Evolutionary conservation across 768 basidiomycete species (phyloP), one percentile per base, ranked within the genome.

Genomic region (Imleria badia): DNA sequence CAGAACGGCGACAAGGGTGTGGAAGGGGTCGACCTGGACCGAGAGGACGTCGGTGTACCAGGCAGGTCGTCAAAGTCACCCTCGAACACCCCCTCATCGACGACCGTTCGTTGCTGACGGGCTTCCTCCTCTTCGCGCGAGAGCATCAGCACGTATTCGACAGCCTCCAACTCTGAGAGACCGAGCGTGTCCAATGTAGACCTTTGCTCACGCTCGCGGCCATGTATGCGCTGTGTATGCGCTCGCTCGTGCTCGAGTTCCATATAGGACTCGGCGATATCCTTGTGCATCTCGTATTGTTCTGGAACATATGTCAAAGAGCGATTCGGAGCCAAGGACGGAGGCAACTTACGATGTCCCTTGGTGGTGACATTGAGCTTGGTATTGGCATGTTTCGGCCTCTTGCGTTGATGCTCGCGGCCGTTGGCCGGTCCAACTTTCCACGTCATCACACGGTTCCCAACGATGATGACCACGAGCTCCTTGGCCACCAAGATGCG

Each of bases 121-220:
- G 52, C 51, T 51, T 48, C 68, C 38, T 81, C 83, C 66, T 92
- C 89, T 43, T 94, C 91, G 10, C 87, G 83, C 58, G 89, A 92
- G 59, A 93, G 78, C 89, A 93, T 93, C 43, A 94, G 67, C 1
- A 85, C 78, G 60, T 94, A 94, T 62, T 91, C 87, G 26, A 93
- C 72, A 1, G 86, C 89, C 62, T 91, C 91, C 2, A 70, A 69
- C 61, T 94, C 91, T 52, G 78, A 84, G 38, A 93, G 71, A 3
- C 91, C 91, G 5, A 94, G 77, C n/a, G 71, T 69, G 33, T 82
- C 75, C 22, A 92, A 67, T 12, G 78, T 76, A 3, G 75, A 74
- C 13, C 72, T 72, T 57, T 93, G 88, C 59, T 84, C 86, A 23
- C 74, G 73, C 55, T 82, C 81, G 33, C 81, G 76, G 0, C 77